A percentile compares a stretch with the other conserved stretches of the same genome.
phyloP scores from a whole-genome alignment of 2,329 filamentous ascomycete species.

The Elsinoe ampelina region DNA sequence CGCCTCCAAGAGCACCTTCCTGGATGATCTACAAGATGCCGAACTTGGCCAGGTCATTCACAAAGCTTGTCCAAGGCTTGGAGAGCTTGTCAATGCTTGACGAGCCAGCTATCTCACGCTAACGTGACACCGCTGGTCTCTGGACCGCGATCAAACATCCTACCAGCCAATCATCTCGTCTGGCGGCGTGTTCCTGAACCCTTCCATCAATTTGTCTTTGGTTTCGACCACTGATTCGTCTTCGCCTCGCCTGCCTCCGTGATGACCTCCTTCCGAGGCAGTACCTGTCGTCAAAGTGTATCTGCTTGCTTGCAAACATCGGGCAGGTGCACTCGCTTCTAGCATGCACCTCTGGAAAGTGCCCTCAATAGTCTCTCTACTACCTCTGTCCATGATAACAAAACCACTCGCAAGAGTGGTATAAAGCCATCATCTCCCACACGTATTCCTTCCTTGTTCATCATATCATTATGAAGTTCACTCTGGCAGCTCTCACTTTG shows the following conservation, averaged over 20 bases:
- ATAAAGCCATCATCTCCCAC: neutral
- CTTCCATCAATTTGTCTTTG: neutral
- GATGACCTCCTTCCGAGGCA: neutral
- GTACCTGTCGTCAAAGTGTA: neutral
- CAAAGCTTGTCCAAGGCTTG: slow-evolving; percentile 12
- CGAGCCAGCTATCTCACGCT: neutral
- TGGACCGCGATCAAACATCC: neutral
- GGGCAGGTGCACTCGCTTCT: neutral
- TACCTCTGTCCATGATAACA: neutral
- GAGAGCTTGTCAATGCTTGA: slow-evolving; percentile 6
- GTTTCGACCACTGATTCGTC: neutral
- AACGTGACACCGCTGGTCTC: neutral
- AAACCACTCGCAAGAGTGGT: neutral
- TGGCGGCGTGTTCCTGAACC: neutral
- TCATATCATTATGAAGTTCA: neutral
- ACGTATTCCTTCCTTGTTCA: neutral
- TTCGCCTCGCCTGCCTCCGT: neutral
- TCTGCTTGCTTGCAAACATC: neutral
- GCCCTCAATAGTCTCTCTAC: neutral
- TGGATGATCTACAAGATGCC: neutral
- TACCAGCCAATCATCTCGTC: neutral
- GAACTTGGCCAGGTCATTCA: slow-evolving; percentile 1
- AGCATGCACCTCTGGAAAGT: neutral
- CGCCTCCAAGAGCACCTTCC: neutral
- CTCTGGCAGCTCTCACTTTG: neutral